Conservation (phyloP, 1,284 basidiomycete species). For the Trichosporon coremiiforme region DNA sequence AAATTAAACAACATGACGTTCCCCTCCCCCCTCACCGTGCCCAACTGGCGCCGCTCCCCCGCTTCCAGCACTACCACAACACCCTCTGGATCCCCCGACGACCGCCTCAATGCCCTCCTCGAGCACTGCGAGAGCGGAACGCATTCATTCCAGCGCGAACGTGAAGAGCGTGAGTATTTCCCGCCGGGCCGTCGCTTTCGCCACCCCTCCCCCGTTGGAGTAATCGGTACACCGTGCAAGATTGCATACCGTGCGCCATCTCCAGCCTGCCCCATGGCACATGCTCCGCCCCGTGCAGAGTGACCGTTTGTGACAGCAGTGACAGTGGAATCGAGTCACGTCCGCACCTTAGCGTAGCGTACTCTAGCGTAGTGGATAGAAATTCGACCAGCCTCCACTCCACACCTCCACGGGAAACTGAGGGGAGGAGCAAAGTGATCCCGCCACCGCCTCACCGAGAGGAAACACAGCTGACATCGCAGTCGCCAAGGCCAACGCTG, state of each 20-base stretch:
- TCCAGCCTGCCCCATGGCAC: background rate
- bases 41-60: conserved; percentile 13
- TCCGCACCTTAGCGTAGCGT: too few species aligned
- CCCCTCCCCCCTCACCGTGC: conserved; percentile 12
- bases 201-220: background rate
- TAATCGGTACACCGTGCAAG: background rate
- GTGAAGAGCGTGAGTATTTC: conserved; percentile 24
- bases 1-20: background rate
- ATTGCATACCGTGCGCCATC: background rate
- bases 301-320: background rate
- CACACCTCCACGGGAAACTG: background rate
- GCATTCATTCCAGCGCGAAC: conserved; percentile 38
- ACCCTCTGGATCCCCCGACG: conserved; percentile 30
- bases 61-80: conserved; percentile 20
- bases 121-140: conserved; percentile 41
- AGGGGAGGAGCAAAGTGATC: background rate
- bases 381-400: conserved; percentile 6
- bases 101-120: conserved; percentile 38
- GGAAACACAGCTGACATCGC: conserved; percentile 7
- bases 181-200: background rate
- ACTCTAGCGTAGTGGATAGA: background rate
- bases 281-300: background rate
- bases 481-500: conserved; percentile 18
- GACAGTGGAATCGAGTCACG: background rate
- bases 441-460: background rate